A percentile compares a stretch with the other conserved stretches of the same genome.
These are phyloP conservation scores for Epipyxis sp. DNA, from an alignment of 108 stramenopile species.

Conservation along the genomic window DNA sequence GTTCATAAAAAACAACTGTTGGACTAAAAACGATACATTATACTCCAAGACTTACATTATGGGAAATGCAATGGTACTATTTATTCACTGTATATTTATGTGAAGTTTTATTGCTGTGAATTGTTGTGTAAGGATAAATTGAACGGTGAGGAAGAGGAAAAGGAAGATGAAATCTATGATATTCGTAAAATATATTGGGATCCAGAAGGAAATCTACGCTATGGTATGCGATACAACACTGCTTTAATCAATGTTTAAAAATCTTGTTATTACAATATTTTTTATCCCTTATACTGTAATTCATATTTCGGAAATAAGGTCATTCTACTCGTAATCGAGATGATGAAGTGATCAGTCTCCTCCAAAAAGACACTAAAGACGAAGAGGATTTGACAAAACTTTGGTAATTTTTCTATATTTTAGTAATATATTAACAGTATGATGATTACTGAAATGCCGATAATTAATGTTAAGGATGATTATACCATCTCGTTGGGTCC, in stretches of 20 bases:
- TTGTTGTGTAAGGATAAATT: neutral
- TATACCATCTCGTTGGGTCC: conserved; percentile 29
- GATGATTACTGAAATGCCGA: too few relatives aligned
- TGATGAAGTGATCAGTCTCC: conserved; percentile 18
- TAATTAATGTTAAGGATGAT: conserved; percentile 34
- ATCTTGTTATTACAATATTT: neutral
- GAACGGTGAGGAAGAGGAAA: neutral
- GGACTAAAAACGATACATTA: too few relatives aligned
- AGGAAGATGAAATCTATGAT: conserved; percentile 14
- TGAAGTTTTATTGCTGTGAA: too few relatives aligned
- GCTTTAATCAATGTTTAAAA: too few relatives aligned
- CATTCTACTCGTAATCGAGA: neutral
- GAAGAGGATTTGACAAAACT: conserved; percentile 6
- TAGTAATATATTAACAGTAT: too few relatives aligned
- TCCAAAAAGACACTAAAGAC: conserved; percentile 6
- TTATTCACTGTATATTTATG: too few relatives aligned
- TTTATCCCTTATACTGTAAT: neutral
- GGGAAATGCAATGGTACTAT: too few relatives aligned
- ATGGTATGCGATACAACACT: conserved; percentile 17
- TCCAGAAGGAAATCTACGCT: conserved; percentile 13
- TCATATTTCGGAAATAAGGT: neutral
- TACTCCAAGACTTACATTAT: too few relatives aligned
- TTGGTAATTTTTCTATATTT: neutral
- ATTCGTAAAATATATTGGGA: conserved; percentile 30
- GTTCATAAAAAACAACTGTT: too few relatives aligned